phyloP scores from a whole-genome alignment of 768 basidiomycete species.

The Ephemerocybe angulata region DNA sequence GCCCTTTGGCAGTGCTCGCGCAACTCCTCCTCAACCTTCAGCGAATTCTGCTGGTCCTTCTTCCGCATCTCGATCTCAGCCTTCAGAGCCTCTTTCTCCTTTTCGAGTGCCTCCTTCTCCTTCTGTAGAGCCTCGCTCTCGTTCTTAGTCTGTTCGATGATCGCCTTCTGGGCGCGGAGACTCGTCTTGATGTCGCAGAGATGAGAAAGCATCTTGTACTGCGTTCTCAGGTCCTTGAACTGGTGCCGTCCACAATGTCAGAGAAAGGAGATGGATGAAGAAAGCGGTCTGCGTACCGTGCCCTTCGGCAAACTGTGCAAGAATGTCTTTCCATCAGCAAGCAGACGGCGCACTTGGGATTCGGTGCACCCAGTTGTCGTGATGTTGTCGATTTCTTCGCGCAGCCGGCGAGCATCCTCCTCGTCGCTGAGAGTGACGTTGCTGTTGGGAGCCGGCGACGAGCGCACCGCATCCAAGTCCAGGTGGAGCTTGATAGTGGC shows the following conservation, averaged over 20 bases:
- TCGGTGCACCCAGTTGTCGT: slow-evolving; percentile 56
- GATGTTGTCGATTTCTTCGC: slow-evolving; percentile 49
- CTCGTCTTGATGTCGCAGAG: slow-evolving; percentile 46
- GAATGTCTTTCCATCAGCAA: slow-evolving; percentile 48
- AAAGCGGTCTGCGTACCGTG: slow-evolving; percentile 33
- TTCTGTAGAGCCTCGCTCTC: slow-evolving; percentile 28
- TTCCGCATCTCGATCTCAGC: slow-evolving; percentile 40
- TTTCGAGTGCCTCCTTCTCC: slow-evolving; percentile 29
- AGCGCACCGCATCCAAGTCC: slow-evolving; percentile 40
- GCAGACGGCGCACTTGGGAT: slow-evolving; percentile 44
- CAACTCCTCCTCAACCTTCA: slow-evolving; percentile 49
- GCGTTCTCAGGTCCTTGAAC: slow-evolving; percentile 51
- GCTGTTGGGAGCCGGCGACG: slow-evolving; percentile 9
- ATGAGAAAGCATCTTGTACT: slow-evolving; percentile 47
- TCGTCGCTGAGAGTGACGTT: slow-evolving; percentile 29
- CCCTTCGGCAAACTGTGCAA: slow-evolving; percentile 43
- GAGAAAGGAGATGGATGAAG: background rate
- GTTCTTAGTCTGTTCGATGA: slow-evolving; percentile 19
- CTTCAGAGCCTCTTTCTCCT: slow-evolving; percentile 34
- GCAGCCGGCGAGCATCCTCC: slow-evolving; percentile 48
- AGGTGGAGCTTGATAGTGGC: slow-evolving; percentile 56
- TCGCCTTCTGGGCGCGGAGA: slow-evolving; percentile 22
- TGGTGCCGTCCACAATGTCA: slow-evolving; percentile 19
- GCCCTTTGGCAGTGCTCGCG: slow-evolving; percentile 49
- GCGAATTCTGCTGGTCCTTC: slow-evolving; percentile 50